Percentiles rank a stretch among this genome's conserved stretches.
Conservation (phyloP, 352 stramenopile genomes). For the Globisporangium rhizosaccharum region DNA sequence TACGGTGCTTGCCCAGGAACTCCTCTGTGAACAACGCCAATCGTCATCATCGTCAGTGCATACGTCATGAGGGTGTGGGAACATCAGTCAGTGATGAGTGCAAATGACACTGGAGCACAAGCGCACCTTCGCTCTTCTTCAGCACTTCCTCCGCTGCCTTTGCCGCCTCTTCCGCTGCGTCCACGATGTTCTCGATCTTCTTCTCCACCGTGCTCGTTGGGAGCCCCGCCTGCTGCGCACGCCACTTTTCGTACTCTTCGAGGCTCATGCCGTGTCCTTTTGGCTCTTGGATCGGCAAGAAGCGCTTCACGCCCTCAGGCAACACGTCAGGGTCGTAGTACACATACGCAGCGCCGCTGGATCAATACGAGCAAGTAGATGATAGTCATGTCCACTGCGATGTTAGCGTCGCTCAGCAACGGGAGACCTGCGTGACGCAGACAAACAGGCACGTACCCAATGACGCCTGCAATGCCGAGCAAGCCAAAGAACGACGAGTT, state of each 20-base stretch:
- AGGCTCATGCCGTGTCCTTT: slow-evolving; percentile 82
- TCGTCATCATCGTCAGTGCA: too few relatives aligned
- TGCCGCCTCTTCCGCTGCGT: slow-evolving; percentile 6
- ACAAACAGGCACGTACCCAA: slow-evolving; percentile 35
- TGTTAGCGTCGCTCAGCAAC: background rate
- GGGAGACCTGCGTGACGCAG: background rate
- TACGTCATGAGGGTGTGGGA: too few relatives aligned
- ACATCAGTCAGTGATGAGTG: too few relatives aligned
- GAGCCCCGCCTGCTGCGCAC: slow-evolving; percentile 59
- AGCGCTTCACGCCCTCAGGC: slow-evolving; percentile 65
- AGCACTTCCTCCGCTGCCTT: slow-evolving; percentile 8
- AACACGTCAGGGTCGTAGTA: slow-evolving; percentile 86
- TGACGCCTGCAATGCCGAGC: slow-evolving; percentile 46
- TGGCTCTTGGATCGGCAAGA: slow-evolving; percentile 73
- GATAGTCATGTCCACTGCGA: background rate
- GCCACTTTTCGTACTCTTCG: slow-evolving; percentile 85
- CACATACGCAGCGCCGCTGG: slow-evolving; percentile 71
- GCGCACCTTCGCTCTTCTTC: slow-evolving; percentile 21
- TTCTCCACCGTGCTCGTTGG: slow-evolving; percentile 25
- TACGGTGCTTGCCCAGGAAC: slow-evolving; percentile 8
- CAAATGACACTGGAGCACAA: background rate
- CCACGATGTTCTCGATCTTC: slow-evolving; percentile 10
- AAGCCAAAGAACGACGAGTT: slow-evolving; percentile 84
- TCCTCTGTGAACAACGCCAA: slow-evolving; percentile 4
- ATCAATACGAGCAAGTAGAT: background rate